phyloP scores from a whole-genome alignment of 2,329 filamentous ascomycete species.

The Lasiodiplodia sp. region DNA sequence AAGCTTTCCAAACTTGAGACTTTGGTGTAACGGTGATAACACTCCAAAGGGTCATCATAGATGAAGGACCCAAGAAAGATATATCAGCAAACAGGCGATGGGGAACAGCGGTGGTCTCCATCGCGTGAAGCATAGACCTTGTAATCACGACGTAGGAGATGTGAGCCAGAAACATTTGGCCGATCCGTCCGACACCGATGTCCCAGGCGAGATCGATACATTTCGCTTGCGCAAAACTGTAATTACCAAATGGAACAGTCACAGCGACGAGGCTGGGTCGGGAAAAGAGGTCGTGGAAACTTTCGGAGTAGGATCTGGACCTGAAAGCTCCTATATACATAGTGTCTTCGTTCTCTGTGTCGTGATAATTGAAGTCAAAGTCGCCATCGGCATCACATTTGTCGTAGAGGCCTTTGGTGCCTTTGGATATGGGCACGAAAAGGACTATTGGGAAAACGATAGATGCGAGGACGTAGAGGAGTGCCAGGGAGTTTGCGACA shows the following conservation, averaged over 20 bases:
- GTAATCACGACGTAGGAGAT: not conserved
- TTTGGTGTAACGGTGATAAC: not conserved
- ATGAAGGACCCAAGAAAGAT: not conserved
- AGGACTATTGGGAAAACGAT: no score
- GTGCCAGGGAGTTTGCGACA: no score
- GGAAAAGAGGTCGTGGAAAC: not conserved
- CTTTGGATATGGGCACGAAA: no score
- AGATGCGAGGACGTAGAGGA: no score
- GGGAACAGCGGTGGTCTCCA: not conserved
- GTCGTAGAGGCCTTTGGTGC: no score
- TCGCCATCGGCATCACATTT: no score
- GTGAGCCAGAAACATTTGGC: not conserved
- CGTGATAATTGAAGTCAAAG: no score
- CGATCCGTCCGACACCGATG: not conserved
- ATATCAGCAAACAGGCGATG: not conserved
- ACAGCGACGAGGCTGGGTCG: not conserved
- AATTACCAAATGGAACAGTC: not conserved
- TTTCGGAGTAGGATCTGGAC: not conserved
- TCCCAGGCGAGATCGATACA: not conserved
- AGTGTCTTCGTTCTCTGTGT: no score
- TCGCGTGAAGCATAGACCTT: not conserved
- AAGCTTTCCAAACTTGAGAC: not conserved
- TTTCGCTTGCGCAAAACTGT: not conserved
- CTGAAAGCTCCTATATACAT: no score
- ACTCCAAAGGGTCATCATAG: not conserved